Conservation (phyloP, 139 green algal genomes). For the Medakamo hakoo region DNA sequence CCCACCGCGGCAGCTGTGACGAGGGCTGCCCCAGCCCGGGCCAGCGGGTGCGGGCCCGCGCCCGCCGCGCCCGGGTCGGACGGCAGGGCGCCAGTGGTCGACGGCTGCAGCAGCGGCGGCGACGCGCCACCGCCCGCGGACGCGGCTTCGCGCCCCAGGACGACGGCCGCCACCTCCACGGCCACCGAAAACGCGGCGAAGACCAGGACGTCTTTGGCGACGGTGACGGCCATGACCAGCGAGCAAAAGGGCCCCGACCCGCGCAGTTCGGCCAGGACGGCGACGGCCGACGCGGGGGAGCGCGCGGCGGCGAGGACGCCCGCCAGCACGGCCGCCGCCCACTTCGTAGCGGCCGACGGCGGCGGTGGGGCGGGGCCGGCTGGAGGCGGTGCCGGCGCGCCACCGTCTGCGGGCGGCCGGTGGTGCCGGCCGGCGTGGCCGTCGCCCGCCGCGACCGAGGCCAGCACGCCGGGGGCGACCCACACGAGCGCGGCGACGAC, state of each 20-base stretch:
- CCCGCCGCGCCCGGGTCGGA: conserved; percentile 1
- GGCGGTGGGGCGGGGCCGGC: too few species aligned
- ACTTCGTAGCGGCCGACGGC: too few species aligned
- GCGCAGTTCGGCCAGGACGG: conserved; percentile 65
- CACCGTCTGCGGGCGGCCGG: too few species aligned
- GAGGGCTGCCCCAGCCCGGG: too few species aligned
- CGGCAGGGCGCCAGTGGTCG: not conserved
- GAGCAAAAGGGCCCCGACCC: conserved; percentile 59
- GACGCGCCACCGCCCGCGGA: not conserved
- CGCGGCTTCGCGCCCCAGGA: not conserved
- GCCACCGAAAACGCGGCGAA: conserved; percentile 71
- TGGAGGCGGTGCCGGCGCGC: too few species aligned
- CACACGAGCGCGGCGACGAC: not conserved
- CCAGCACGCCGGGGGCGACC: not conserved
- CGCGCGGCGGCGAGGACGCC: conserved; percentile 63
- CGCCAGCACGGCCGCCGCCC: conserved; percentile 34
- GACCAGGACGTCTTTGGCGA: conserved; percentile 84
- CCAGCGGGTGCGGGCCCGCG: not conserved
- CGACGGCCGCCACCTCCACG: conserved; percentile 40
- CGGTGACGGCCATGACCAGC: conserved; percentile 64
- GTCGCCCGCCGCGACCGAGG: conserved; percentile 11
- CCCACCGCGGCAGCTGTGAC: not conserved
- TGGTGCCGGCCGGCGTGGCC: too few species aligned
- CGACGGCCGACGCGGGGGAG: conserved; percentile 66
- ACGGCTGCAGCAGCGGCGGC: conserved; percentile 1